These are phyloP conservation scores for Conticribra guillardii DNA, from an alignment of 108 stramenopile genomes.

Conservation along the genomic window DNA sequence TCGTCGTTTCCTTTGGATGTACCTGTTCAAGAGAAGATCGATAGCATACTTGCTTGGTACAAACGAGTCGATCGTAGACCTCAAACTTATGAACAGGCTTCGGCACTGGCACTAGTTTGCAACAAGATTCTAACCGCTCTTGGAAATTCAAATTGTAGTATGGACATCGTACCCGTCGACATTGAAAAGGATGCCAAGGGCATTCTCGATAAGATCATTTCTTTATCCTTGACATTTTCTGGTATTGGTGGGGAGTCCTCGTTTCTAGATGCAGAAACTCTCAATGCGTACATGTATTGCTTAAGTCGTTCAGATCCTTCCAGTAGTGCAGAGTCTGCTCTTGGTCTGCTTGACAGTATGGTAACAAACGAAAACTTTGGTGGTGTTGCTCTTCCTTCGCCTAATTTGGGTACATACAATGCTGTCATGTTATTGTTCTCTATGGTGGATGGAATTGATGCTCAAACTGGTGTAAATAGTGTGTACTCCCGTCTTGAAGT, in stretches of 20 bases:
- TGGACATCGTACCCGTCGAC: background rate
- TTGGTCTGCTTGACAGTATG: constrained; percentile 62
- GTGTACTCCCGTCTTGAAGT: constrained; percentile 42
- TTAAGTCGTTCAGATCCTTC: constrained; percentile 42
- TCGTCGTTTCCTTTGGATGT: background rate
- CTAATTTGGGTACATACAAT: constrained; percentile 61
- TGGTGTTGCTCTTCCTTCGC: constrained; percentile 46
- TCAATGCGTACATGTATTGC: constrained; percentile 70
- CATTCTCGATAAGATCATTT: constrained; percentile 32
- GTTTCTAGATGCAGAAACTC: constrained; percentile 52
- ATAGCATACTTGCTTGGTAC: constrained; percentile 46
- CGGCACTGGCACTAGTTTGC: constrained; percentile 29
- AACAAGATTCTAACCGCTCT: constrained; percentile 25
- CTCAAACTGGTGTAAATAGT: constrained; percentile 37
- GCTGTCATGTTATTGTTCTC: constrained; percentile 66
- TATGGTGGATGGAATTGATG: constrained; percentile 33
- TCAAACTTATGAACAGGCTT: constrained; percentile 24
- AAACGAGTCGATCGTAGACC: constrained; percentile 33
- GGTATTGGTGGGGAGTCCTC: constrained; percentile 10
- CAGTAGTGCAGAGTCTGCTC: constrained; percentile 43
- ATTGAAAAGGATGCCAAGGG: constrained; percentile 26
- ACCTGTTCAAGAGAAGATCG: constrained; percentile 8
- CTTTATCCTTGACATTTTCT: constrained; percentile 15
- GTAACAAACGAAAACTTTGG: constrained; percentile 12
- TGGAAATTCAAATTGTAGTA: constrained; percentile 13